Conservation (phyloP, 108 stramenopile genomes). For the Fistulifera pelliculosa region DNA sequence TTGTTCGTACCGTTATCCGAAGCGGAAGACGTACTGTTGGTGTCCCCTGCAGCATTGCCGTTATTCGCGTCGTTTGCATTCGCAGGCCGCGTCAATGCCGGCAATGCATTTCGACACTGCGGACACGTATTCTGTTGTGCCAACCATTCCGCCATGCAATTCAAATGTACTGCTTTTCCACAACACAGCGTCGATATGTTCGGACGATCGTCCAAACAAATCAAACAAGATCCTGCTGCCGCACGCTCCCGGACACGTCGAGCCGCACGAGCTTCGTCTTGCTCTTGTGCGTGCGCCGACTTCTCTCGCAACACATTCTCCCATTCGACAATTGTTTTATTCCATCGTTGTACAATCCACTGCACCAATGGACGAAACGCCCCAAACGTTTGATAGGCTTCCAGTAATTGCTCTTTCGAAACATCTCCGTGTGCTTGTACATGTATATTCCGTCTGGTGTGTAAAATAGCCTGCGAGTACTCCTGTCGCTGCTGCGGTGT, state of each 20-base stretch:
- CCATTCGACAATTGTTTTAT: slow-evolving; percentile 18
- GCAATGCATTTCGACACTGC: slow-evolving; percentile 23
- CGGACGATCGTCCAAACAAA: slow-evolving; percentile 37
- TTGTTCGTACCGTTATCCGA: slow-evolving; percentile 9
- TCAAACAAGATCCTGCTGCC: slow-evolving; percentile 28
- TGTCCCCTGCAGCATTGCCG: not conserved
- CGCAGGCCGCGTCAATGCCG: slow-evolving; percentile 16
- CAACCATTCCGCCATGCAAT: slow-evolving; percentile 43
- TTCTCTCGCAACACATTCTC: slow-evolving; percentile 24
- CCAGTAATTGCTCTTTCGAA: not conserved
- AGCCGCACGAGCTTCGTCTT: slow-evolving; percentile 29
- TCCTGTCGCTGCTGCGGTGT: slow-evolving; percentile 30
- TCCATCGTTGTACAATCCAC: slow-evolving; percentile 25
- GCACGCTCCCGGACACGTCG: slow-evolving; percentile 30
- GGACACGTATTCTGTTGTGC: slow-evolving; percentile 20
- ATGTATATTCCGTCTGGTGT: slow-evolving; percentile 18
- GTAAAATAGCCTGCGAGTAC: slow-evolving; percentile 22
- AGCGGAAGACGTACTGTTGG: not conserved
- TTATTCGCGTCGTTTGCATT: slow-evolving; percentile 8
- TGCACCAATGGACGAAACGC: slow-evolving; percentile 21
- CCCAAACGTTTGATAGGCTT: slow-evolving; percentile 3
- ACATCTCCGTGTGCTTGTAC: slow-evolving; percentile 4
- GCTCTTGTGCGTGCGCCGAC: slow-evolving; percentile 16
- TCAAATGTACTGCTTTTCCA: slow-evolving; percentile 44
- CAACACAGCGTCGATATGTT: slow-evolving; percentile 48